Evolutionary conservation across 139 green algal genomes (phyloP).

Genomic region (Chlamydomonas eustigma): DNA sequence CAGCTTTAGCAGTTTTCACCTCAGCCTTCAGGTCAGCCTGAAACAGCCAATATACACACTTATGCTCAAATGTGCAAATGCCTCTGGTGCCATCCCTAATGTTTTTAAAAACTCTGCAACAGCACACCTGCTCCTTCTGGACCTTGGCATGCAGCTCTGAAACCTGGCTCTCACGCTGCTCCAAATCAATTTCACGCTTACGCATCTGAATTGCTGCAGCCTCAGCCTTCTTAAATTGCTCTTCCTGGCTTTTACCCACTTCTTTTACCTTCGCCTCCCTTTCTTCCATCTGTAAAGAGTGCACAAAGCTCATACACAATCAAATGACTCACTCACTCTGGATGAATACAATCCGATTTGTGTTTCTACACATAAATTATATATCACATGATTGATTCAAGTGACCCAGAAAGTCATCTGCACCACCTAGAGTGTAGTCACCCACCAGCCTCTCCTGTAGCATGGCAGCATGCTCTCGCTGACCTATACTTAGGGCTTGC

Average conservation of each 20-base stretch:
- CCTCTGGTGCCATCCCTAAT: no score
- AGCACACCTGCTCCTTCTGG: slow-evolving; percentile 7
- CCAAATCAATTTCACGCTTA: slow-evolving; percentile 20
- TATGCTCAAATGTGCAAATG: no score
- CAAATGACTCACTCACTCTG: no score
- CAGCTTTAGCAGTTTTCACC: background rate
- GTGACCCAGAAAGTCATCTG: background rate
- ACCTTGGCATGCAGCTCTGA: slow-evolving; percentile 14
- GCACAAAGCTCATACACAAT: no score
- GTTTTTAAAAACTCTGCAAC: no score
- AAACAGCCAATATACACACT: no score
- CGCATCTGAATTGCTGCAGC: background rate
- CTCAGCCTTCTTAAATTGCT: slow-evolving; percentile 1
- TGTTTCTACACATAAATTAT: no score
- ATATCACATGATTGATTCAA: no score
- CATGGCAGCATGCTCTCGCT: slow-evolving; percentile 1
- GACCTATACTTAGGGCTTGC: background rate
- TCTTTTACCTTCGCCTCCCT: no score
- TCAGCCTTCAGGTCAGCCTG: background rate
- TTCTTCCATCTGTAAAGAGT: no score
- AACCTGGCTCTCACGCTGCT: background rate
- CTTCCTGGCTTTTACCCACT: no score
- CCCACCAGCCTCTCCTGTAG: background rate
- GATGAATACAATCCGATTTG: no score
- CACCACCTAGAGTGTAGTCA: background rate